These are phyloP conservation scores for Aspergillus arachidicola DNA, from an alignment of 2,329 filamentous ascomycete species.

Conservation along the genomic window DNA sequence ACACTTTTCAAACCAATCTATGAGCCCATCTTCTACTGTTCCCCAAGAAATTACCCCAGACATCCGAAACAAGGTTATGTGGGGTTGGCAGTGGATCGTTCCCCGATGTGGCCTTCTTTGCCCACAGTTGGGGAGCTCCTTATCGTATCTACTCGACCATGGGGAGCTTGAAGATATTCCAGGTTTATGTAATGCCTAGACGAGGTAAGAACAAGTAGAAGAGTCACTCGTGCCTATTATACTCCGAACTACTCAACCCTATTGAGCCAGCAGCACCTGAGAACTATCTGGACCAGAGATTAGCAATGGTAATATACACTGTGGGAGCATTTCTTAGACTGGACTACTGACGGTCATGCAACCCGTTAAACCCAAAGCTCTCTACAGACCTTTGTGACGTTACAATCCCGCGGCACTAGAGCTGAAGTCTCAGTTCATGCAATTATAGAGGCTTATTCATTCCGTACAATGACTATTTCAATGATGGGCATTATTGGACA, in stretches of 20 bases:
- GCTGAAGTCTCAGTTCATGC: neutral
- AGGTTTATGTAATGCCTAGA: no score
- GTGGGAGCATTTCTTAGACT: neutral
- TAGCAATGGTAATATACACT: no score
- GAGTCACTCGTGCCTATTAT: no score
- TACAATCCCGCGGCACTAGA: neutral
- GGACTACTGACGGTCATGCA: neutral
- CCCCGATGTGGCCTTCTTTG: neutral
- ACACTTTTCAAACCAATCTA: neutral
- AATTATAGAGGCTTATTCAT: conserved; percentile 1
- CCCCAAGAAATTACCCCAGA: neutral
- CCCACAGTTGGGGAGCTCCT: neutral
- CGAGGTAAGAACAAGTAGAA: no score
- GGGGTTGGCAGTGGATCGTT: neutral
- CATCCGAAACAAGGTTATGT: neutral
- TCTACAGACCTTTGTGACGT: neutral
- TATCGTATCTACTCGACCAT: no score
- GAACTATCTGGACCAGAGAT: no score
- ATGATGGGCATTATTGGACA: neutral
- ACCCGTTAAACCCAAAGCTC: neutral
- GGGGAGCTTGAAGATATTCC: no score
- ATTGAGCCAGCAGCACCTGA: no score
- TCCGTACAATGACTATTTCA: neutral
- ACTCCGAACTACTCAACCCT: no score
- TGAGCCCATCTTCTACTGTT: neutral